Evolutionary conservation across 2,329 filamentous ascomycete genomes (phyloP).

Genomic region (Stachybotrys chartarum): DNA sequence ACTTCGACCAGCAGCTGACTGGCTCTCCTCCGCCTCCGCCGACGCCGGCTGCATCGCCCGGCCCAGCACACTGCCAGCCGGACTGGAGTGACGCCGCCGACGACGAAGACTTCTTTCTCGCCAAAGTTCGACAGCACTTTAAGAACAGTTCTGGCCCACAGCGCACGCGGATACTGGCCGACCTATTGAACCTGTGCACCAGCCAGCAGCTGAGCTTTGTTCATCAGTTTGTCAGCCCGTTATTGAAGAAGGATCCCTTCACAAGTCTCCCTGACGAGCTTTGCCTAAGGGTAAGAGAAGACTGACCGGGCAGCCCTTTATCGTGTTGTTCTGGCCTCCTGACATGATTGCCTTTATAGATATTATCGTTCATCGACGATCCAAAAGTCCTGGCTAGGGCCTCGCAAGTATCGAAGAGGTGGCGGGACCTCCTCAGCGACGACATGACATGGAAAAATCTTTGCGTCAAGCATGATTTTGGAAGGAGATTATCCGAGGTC

Average conservation of each 20-base stretch:
- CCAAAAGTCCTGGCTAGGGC: conserved; percentile 87
- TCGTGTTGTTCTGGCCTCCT: neutral
- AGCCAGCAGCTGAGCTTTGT: conserved; percentile 94
- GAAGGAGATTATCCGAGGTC: conserved; percentile 48
- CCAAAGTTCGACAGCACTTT: conserved; percentile 75
- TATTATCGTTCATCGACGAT: conserved; percentile 95
- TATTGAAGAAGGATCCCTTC: conserved; percentile 95
- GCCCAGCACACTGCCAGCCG: conserved; percentile 51
- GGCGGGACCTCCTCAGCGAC: conserved; percentile 88
- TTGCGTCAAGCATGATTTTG: conserved; percentile 92
- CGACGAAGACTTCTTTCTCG: conserved; percentile 75
- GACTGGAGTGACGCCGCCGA: conserved; percentile 75
- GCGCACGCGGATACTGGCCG: conserved; percentile 74
- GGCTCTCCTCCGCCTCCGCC: conserved; percentile 58
- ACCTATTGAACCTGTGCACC: conserved; percentile 88
- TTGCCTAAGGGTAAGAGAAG: conserved; percentile 66
- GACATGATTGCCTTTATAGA: conserved; percentile 38
- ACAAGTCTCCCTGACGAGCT: conserved; percentile 86
- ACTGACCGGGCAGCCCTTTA: neutral
- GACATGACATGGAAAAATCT: conserved; percentile 98
- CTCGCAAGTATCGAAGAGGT: conserved; percentile 91
- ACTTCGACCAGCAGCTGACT: conserved; percentile 55
- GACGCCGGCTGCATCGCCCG: conserved; percentile 58
- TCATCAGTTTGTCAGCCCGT: conserved; percentile 87
- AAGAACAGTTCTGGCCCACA: conserved; percentile 68